Evolutionary conservation across 495 filamentous ascomycete genomes (phyloP), one percentile per base, ranked within the genome.

Genomic region (Massariosphaeria phaeospora): DNA sequence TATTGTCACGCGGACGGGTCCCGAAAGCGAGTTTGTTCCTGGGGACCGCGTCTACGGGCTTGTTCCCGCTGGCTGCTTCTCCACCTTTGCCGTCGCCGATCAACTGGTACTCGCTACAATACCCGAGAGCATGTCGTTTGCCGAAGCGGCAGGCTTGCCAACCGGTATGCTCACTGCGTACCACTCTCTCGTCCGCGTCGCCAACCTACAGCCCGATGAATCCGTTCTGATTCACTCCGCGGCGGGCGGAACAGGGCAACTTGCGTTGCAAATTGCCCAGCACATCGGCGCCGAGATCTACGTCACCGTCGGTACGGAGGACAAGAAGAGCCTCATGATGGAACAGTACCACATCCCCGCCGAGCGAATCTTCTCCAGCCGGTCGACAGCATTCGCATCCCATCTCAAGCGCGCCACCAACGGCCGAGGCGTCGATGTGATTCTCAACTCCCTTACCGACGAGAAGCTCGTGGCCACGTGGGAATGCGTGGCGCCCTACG

Each of bases 401-500:
- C 25, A 38, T 5, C 29, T 60, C 20, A 38, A 17, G 51, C 41
- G 42, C 17, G 5, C 15, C 18, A 60, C 56, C 9, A 25, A 43
- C n/a, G 50, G 50, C 18, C 31, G 39, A 13, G 56, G 51, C 8
- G 31, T 55, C 24, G 42, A 55, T 47, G 51, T 55, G 13, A 24
- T 55, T n/a, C 30, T 48, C 23, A 46, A 47, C 40, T 46, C 31
- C 1, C 21, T 46, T 9, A 21, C 42, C 4, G 51, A 42, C 26
- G 56, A 53, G 7, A 47, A 67, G 3, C 65, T 79, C 0, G 61
- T 61, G 0, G 53, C 68, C 7, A 72, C 67, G 1, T 79, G 74
- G 74, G 63, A 75, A 13, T 82, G 75, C 49, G 66, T 84, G 41
- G 76, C 76, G 0, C 69, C 71, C 0, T 77, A 79, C 46, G 80